These are phyloP conservation scores for Raddia guianensis DNA, from an alignment of 176 grass and related monocot species.

Conservation along the genomic window DNA sequence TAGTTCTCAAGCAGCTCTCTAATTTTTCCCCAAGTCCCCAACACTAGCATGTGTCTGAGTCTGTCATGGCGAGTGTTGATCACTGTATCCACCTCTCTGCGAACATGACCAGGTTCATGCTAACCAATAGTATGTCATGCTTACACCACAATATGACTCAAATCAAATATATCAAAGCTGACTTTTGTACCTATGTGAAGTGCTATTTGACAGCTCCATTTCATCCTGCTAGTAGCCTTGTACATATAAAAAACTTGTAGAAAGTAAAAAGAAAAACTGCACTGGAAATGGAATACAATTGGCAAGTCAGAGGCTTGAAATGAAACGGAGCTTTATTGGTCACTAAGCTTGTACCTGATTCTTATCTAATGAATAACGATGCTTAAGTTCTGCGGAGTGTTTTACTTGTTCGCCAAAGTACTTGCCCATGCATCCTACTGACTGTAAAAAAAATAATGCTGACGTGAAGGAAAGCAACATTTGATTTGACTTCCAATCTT, in stretches of 20 bases:
- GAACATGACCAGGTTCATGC: conserved; percentile 2
- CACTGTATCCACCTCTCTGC: neutral
- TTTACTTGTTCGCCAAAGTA: conserved; percentile 16
- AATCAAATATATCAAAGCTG: conserved; percentile 18
- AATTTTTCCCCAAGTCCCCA: neutral
- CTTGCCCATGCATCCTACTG: conserved; percentile 9
- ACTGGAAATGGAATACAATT: conserved; percentile 17
- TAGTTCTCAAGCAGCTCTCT: conserved; percentile 5
- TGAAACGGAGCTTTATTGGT: neutral
- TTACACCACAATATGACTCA: conserved; percentile 28
- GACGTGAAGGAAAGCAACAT: neutral
- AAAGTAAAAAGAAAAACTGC: neutral
- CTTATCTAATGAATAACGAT: neutral
- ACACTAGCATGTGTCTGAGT: neutral
- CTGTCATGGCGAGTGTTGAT: neutral
- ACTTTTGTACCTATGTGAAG: conserved; percentile 21
- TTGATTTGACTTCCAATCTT: conserved; percentile 33
- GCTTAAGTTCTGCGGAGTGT: conserved; percentile 27
- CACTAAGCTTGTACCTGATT: neutral
- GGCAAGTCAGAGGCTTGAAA: neutral
- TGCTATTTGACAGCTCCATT: conserved; percentile 2
- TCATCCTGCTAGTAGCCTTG: conserved; percentile 20
- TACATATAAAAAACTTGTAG: conserved; percentile 15
- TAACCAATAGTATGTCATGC: neutral
- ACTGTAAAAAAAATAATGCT: conserved; percentile 11